These are phyloP conservation scores for Penicillium subrubescens DNA, from an alignment of 495 filamentous ascomycete genomes.

Conservation along the genomic window DNA sequence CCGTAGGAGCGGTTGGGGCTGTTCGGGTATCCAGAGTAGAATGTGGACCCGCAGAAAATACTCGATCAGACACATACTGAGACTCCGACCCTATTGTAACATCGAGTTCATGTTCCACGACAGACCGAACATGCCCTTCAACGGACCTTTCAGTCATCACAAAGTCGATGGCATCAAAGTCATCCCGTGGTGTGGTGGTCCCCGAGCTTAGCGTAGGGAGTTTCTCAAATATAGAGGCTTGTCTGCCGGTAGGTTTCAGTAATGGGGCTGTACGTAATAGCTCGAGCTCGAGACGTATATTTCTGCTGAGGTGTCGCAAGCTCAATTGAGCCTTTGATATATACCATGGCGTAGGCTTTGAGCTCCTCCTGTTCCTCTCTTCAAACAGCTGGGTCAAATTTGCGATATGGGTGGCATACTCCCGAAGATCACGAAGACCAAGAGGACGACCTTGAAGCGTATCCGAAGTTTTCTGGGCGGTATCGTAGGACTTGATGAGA, in stretches of 20 bases:
- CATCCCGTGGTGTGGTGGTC: not conserved
- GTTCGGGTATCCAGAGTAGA: not conserved
- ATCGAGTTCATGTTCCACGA: not conserved
- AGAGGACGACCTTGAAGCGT: not conserved
- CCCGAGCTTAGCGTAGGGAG: not conserved
- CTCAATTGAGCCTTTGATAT: not conserved
- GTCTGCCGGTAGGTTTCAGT: not conserved
- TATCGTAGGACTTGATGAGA: not conserved
- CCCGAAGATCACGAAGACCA: not conserved
- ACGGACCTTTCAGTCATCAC: not conserved
- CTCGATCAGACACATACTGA: conserved; percentile 1
- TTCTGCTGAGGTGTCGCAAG: not conserved
- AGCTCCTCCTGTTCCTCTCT: not conserved
- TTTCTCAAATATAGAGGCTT: not conserved
- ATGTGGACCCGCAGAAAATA: not conserved
- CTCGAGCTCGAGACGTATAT: not conserved
- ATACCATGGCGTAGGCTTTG: not conserved
- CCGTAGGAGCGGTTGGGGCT: not conserved
- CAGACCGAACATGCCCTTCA: not conserved
- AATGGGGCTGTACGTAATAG: not conserved
- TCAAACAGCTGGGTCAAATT: not conserved
- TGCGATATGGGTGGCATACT: not conserved
- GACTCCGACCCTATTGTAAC: not conserved
- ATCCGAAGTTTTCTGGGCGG: not conserved
- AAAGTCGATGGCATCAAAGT: not conserved